Base-by-base conservation (phyloP, 1,284 basidiomycete genomes). In the Moesziomyces globuligerus region DNA sequence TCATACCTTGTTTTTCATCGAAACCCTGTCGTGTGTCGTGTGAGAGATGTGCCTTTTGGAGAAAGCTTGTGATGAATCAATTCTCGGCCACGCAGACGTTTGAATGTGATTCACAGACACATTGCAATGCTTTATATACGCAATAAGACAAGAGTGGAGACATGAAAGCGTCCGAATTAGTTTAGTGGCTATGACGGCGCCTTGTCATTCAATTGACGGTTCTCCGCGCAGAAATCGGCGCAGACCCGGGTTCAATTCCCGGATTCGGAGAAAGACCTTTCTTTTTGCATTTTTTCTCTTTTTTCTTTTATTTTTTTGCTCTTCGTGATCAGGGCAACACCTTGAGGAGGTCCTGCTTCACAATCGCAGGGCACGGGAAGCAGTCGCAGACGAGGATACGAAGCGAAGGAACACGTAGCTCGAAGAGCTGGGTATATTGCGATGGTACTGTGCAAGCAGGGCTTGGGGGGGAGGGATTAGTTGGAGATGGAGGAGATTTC, bases 131-230 rank as follows among this genome's bases (percentile, higher is more conserved):
- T 24, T 28, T 42, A 51, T 41, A 20, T 29, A n/a, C 9, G 20
- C 51, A 54, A 50, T 4, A 4, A 0, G 0, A n/a, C 1, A 0
- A 0, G 7, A 13, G 0, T 0, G n/a, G 8, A 5, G 1, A 26
- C 38, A 40, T 37, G 38, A 49, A 49, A 26, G 41, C 34, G 42
- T 72, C 69, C 69, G 69, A 72, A 72, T 72, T 72, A 72, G 70
- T 72, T 72, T 72, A 72, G 70, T 72, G 70, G 70, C 65, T 72
- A 72, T 72, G 70, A 72, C 70, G 70, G 70, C 70, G 64, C 70
- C 70, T 72, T 72, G 70, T 72, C 70, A 72, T 45, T 25, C 13
- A 40, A 36, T 54, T 43, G 42, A 37, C 52, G 23, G 15, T 58
- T 59, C 55, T 59, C 51, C 52, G 60, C 52, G 60, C 48, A 48